Conservation (phyloP, 192 early-diverging fungal species). For the Dispira simplex region DNA sequence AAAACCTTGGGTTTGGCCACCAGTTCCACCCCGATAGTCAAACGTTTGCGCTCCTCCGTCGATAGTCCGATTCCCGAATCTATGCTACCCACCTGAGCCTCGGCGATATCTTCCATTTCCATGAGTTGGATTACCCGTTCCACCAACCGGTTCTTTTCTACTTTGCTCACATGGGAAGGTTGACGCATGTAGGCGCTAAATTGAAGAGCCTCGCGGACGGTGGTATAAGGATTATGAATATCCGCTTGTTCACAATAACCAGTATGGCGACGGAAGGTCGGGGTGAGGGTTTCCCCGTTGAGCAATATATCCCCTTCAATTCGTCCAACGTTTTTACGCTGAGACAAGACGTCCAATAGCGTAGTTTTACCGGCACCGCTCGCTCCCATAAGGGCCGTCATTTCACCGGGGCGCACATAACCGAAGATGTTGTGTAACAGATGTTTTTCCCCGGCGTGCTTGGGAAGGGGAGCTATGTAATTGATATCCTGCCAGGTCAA, state of each 20-base stretch:
- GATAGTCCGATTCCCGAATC: conserved; percentile 58
- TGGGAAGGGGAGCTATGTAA: conserved; percentile 32
- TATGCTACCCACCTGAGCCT: conserved; percentile 53
- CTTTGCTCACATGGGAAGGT: conserved; percentile 39
- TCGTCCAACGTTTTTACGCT: conserved; percentile 55
- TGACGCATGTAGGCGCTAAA: conserved; percentile 54
- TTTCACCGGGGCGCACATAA: conserved; percentile 54
- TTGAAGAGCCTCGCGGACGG: conserved; percentile 45
- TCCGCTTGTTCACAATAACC: conserved; percentile 81
- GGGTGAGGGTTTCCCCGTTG: conserved; percentile 31
- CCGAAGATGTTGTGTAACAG: conserved; percentile 50
- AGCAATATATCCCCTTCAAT: conserved; percentile 55
- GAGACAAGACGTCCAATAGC: conserved; percentile 52
- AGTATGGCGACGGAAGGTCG: conserved; percentile 49
- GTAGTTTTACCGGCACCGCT: conserved; percentile 60
- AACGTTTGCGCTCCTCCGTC: conserved; percentile 68
- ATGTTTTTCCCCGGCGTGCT: conserved; percentile 29
- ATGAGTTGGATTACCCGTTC: conserved; percentile 60
- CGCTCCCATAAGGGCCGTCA: conserved; percentile 72
- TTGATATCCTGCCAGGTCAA: conserved; percentile 48
- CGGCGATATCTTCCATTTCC: conserved; percentile 54
- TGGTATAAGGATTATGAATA: conserved; percentile 56
- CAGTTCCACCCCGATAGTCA: conserved; percentile 70
- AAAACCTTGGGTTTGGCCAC: conserved; percentile 59
- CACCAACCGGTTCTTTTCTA: conserved; percentile 53